Base-by-base conservation (phyloP, 306 rosid species). In the Begonia loranthoides region DNA sequence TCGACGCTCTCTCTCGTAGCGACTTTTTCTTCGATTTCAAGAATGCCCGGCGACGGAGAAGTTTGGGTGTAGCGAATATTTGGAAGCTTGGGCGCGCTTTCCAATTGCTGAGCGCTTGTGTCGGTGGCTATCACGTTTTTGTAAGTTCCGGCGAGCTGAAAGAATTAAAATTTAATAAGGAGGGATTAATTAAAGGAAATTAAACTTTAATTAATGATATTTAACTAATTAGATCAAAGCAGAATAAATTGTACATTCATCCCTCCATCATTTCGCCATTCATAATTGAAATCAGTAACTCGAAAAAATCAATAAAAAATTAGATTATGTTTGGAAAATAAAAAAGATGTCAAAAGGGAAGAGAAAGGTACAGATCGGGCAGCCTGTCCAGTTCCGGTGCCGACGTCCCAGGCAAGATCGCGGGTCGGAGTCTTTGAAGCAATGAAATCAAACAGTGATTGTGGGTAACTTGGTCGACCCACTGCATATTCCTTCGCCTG, bases 341-440 rank as follows among this genome's bases (percentile, higher is more conserved):
- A 16, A 19, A 10, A 14, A 41, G 45, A 55, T 4, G 13, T 14
- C 15, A n/a, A 4, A 33, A 17, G 10, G 28, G 9, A 41, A 13
- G 9, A 2, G 21, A 12, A 6, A n/a, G 40, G 22, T 49, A 88
- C 95, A 9, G 82, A 70, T 61, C 54, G 71, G 17, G 87, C 90
- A 21, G 95, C 97, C 62, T 89, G 97, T 62, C 94, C 95, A 17
- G 62, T 84, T 44, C 97, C 95, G 14, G 95, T 82, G 64, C 84
- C 95, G 40, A 57, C 93, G 41, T 89, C 97, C 97, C 97, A 84
- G 3, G 64, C 94, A 28, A 82, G 79, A 15, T 77, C 41, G 68
- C 72, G 84, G 15, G 49, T 41, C 5, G 78, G 71, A 0, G 93
- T 79, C 45, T 75, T 89, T 11, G 97, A 81, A 55, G 93, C 82